Base-by-base conservation (phyloP, 331 rosid species). In the Stylosanthes scabra region DNA sequence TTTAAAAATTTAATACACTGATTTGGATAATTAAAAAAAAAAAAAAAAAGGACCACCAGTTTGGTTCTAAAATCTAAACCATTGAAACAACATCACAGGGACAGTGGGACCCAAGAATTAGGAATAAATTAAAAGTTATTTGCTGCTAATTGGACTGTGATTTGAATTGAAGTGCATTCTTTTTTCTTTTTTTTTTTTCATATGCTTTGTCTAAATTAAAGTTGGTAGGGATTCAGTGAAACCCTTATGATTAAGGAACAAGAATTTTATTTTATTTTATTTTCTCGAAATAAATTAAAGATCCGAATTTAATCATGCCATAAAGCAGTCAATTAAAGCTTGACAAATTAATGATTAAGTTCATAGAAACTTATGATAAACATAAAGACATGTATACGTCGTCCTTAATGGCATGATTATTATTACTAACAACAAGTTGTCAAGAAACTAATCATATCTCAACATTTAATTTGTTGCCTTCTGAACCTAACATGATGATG, bases 191-290 rank as follows among this genome's bases (percentile, higher is more conserved):
- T n/a, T n/a, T n/a, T n/a, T n/a, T n/a, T n/a, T n/a, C n/a, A 39
- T 68, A 5, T 68, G 50, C 78, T 80, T 72, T 78, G 85, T 76
- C 82, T n/a, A n/a, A n/a, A n/a, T n/a, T 80, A 83, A 75, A 86
- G 85, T 73, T 65, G 84, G 81, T 79, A 80, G 85, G 84, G 82
- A 79, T 85, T 86, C 79, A 83, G 83, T 75, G 86, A 87, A 82
- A 68, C 74, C 82, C 72, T 46, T 68, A 73, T 80, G 81, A 81
- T 79, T 83, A 80, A 83, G 79, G 85, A 88, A 80, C 71, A 81
- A 82, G 77, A 83, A 82, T n/a, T n/a, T n/a, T n/a, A n/a, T n/a
- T n/a, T n/a, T n/a, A 78, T 83, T 86, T 87, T 51, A 62, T 76
- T 85, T 84, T 85, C 57, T 66, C 76, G 25, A 66, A 41, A 59